A percentile compares a stretch with the other conserved stretches of the same genome.
Evolutionary conservation across 495 filamentous ascomycete genomes (phyloP).

Genomic region (Daldinia vernicosa): DNA sequence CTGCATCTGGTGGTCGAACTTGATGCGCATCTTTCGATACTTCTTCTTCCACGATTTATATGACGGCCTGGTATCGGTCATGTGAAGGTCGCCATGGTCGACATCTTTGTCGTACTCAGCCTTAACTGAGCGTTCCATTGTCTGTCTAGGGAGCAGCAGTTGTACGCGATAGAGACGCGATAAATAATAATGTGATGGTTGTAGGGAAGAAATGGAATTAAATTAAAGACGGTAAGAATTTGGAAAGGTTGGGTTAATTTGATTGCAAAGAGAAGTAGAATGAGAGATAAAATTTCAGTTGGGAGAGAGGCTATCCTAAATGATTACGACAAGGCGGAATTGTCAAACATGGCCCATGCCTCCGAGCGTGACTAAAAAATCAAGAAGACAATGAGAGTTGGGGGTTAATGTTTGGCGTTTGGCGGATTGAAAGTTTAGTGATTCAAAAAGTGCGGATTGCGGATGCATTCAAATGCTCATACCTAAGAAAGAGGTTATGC

Average conservation of each 20-base stretch:
- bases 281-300: constrained; percentile 6
- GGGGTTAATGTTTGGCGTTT: constrained; percentile 3
- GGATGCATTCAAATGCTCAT: constrained; percentile 2
- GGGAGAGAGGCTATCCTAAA: constrained; percentile 6
- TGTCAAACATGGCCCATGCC: constrained; percentile 18
- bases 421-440: background rate
- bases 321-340: constrained; percentile 16
- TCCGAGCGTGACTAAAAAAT: constrained; percentile 7
- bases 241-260: background rate
- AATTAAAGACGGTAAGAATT: constrained; percentile 5
- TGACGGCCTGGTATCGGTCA: constrained; percentile 50
- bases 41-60: constrained; percentile 78
- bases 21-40: constrained; percentile 88
- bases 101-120: constrained; percentile 38
- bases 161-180: background rate
- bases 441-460: constrained; percentile 6
- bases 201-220: background rate
- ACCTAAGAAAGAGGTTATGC: background rate
- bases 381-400: constrained; percentile 10
- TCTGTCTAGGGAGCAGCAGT: background rate
- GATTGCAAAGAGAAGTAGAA: constrained; percentile 4
- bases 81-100: constrained; percentile 47
- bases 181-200: background rate
- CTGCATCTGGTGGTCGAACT: constrained; percentile 84
- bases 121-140: constrained; percentile 41